phyloP scores from a whole-genome alignment of 768 basidiomycete genomes.

The Rhizopogon roseolus region DNA sequence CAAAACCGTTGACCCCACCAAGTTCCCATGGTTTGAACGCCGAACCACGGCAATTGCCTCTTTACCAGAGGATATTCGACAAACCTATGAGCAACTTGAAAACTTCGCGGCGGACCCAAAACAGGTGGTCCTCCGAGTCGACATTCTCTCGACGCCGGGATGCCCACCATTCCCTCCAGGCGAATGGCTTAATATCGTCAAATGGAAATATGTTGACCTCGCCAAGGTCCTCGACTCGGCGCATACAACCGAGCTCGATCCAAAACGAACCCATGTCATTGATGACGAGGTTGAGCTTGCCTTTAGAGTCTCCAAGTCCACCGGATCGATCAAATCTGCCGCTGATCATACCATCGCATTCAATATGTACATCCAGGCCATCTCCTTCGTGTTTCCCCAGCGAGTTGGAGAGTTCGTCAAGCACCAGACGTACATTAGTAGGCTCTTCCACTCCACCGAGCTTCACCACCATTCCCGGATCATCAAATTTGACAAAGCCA shows the following conservation, averaged over 20 bases:
- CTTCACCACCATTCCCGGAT: background rate
- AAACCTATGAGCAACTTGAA: background rate
- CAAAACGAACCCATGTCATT: conserved; percentile 4
- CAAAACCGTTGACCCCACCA: background rate
- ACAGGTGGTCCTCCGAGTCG: background rate
- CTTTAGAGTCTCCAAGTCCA: background rate
- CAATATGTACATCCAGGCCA: background rate
- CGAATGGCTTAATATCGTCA: conserved; percentile 10
- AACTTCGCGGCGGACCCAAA: background rate
- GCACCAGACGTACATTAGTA: background rate
- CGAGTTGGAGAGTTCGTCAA: fast-evolving
- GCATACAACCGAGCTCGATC: background rate
- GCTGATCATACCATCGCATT: background rate
- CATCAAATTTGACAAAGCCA: background rate
- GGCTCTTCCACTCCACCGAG: too few relatives aligned
- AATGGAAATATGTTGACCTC: conserved; percentile 1
- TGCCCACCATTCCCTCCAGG: conserved; percentile 3
- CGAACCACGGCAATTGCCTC: background rate
- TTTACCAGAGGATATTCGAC: background rate
- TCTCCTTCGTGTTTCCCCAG: background rate
- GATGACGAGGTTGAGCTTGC: conserved; percentile 5
- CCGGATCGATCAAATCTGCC: background rate
- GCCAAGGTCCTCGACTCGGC: conserved; percentile 5
- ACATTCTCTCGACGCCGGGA: background rate
- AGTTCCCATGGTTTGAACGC: background rate